phyloP scores from a whole-genome alignment of 2,329 filamentous ascomycete genomes.

The Chalaropsis thielavioides region DNA sequence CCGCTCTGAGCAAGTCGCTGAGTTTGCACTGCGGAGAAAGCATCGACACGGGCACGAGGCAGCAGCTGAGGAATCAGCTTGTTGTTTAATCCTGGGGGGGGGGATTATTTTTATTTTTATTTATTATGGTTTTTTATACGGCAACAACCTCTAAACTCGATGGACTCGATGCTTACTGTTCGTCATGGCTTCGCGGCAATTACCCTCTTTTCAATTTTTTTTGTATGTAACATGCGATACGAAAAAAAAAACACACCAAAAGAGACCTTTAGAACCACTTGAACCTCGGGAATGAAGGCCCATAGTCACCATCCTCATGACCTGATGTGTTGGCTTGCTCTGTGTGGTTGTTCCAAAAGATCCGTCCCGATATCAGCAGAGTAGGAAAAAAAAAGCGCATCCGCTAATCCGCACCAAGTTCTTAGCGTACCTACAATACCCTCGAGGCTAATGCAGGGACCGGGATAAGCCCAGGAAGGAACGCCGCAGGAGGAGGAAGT shows the following conservation, averaged over 20 bases:
- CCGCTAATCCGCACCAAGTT: not conserved
- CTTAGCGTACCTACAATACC: not conserved
- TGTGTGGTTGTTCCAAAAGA: not conserved
- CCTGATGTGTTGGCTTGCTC: not conserved
- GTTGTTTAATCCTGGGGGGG: no score
- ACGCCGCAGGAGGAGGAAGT: not conserved
- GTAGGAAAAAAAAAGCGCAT: not conserved
- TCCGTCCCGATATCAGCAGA: not conserved
- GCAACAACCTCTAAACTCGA: not conserved
- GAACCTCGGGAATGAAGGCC: no score
- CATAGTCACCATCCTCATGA: not conserved
- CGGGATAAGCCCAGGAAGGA: not conserved
- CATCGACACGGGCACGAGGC: not conserved
- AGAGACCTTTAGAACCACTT: no score
- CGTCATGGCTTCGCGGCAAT: not conserved
- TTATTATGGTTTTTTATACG: no score
- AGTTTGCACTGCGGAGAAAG: not conserved
- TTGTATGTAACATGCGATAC: not conserved
- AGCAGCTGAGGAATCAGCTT: not conserved
- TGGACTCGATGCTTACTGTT: not conserved
- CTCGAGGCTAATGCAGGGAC: conserved; percentile 5
- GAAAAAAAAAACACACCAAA: no score
- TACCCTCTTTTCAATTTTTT: not conserved
- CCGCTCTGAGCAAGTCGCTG: not conserved
- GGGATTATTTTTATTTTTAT: not conserved